Evolutionary conservation across 352 stramenopile genomes (phyloP).

Genomic region (Pythium plurisporium): DNA sequence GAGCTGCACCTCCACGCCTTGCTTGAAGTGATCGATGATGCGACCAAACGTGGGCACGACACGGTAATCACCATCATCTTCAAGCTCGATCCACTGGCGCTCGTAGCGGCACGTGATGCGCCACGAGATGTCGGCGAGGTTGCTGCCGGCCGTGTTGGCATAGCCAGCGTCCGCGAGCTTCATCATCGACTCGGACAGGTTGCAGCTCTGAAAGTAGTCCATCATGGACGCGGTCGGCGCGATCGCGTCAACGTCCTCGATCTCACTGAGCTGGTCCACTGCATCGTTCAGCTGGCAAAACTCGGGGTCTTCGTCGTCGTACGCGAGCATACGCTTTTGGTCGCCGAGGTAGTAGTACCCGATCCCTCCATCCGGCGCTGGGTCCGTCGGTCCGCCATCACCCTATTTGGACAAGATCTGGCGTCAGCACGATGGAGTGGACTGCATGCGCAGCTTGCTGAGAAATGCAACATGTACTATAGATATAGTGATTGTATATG

Average conservation of each 20-base stretch:
- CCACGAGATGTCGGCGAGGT: constrained; percentile 70
- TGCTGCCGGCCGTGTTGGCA: constrained; percentile 70
- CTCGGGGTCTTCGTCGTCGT: constrained; percentile 60
- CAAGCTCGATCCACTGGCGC: constrained; percentile 77
- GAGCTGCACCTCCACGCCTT: constrained; percentile 43
- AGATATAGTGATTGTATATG: constrained; percentile 31
- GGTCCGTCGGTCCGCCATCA: constrained; percentile 68
- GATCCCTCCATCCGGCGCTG: constrained; percentile 67
- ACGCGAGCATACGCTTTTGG: constrained; percentile 75
- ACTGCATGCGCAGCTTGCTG: too few relatives aligned
- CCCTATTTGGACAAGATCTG: too few relatives aligned
- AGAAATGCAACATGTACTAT: neutral
- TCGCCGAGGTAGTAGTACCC: constrained; percentile 87
- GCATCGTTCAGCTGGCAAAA: constrained; percentile 72
- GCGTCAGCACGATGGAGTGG: too few relatives aligned
- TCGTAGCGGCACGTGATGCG: constrained; percentile 77
- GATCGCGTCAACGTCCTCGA: constrained; percentile 59
- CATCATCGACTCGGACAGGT: constrained; percentile 72
- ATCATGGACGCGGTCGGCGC: constrained; percentile 60
- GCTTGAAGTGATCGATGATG: constrained; percentile 55
- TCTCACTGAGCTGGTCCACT: constrained; percentile 58
- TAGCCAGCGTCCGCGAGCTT: constrained; percentile 78
- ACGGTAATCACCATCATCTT: constrained; percentile 79
- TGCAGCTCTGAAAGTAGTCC: constrained; percentile 64
- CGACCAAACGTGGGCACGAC: constrained; percentile 64